Conservation (phyloP, 768 basidiomycete genomes). For the Hirschioporus abietinus region DNA sequence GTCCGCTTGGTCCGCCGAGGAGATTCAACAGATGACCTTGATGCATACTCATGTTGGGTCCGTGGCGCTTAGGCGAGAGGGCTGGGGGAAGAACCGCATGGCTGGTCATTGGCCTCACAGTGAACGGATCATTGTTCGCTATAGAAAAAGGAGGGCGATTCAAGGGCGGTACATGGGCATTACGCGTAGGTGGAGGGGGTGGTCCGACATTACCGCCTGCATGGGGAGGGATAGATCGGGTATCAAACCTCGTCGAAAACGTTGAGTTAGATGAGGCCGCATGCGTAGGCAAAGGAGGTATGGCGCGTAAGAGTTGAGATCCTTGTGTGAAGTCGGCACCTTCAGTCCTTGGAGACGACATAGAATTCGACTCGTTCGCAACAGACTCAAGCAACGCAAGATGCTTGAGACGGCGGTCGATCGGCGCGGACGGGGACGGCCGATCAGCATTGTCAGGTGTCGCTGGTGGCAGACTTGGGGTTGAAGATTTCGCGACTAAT, state of each 20-base stretch:
- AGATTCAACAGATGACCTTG: conserved; percentile 44
- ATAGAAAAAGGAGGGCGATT: conserved; percentile 11
- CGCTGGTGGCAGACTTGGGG: background rate
- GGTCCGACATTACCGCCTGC: background rate
- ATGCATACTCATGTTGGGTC: conserved; percentile 40
- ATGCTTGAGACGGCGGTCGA: conserved; percentile 62
- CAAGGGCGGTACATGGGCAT: conserved; percentile 6
- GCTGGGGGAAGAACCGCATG: conserved; percentile 20
- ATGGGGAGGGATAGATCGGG: background rate
- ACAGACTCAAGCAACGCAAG: conserved; percentile 67
- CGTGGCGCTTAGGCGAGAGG: conserved; percentile 10
- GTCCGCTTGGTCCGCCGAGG: conserved; percentile 31
- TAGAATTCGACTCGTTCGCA: conserved; percentile 43
- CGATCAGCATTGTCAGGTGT: background rate
- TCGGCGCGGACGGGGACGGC: conserved; percentile 12
- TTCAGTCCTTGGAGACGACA: background rate
- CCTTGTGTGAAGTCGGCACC: background rate
- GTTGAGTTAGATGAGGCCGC: background rate
- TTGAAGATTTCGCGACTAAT: background rate
- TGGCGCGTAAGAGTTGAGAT: background rate
- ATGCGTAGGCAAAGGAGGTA: background rate
- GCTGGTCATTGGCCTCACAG: conserved; percentile 33
- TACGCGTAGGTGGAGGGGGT: conserved; percentile 8
- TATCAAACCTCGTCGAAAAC: background rate
- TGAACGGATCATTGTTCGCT: conserved; percentile 22